phyloP scores from a whole-genome alignment of 176 grass and related monocot genomes.

The Triticum dicoccoides region DNA sequence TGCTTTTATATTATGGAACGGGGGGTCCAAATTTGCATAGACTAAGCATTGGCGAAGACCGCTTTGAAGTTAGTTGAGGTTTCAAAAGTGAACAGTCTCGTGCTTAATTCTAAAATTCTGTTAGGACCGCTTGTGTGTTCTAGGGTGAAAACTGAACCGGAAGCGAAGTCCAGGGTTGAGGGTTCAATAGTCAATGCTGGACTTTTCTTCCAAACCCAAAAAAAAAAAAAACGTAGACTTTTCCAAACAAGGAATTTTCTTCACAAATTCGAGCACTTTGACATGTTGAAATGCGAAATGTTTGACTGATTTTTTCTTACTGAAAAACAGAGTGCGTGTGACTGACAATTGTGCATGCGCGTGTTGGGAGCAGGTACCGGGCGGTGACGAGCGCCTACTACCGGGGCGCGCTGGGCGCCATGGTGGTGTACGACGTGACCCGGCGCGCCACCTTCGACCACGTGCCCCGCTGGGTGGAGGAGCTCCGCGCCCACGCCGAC shows the following conservation, averaged over 20 bases:
- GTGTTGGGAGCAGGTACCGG: constrained; percentile 41
- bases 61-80: too few species aligned
- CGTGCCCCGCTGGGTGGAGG: constrained; percentile 63
- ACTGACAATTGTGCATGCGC: not conserved
- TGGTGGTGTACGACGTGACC: constrained; percentile 80
- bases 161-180: not conserved
- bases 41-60: too few species aligned
- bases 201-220: not conserved
- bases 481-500: constrained; percentile 68
- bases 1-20: too few species aligned
- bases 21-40: too few species aligned
- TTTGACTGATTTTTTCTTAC: not conserved
- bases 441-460: constrained; percentile 62
- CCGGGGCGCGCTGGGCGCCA: constrained; percentile 72
- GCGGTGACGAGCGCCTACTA: constrained; percentile 81
- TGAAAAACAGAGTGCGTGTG: not conserved
- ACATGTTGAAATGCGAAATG: not conserved
- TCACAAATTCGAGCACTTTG: not conserved
- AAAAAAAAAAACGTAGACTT: too few species aligned
- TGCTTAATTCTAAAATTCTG: not conserved
- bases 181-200: not conserved
- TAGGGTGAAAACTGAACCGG: not conserved
- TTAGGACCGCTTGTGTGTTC: not conserved
- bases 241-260: not conserved
- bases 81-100: not conserved